A percentile compares a stretch with the other conserved stretches of the same genome.
Evolutionary conservation across 441 rosid species (phyloP).

Genomic region (California macrophylla): DNA sequence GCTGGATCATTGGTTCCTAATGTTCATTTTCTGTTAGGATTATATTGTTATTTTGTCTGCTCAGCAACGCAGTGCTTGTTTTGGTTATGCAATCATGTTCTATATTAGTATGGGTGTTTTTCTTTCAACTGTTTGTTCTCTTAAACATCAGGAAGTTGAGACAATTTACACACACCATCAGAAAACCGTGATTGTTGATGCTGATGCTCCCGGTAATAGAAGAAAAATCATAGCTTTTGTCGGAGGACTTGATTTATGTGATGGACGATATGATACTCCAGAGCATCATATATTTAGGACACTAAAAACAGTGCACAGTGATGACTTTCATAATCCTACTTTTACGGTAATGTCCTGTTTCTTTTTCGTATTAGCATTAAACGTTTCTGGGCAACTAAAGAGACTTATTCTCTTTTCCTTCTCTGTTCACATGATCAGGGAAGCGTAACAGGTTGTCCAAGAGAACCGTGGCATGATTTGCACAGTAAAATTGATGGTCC

Average conservation of each 20-base stretch:
- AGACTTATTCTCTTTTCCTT: slow-evolving; percentile 11
- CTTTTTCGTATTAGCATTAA: not conserved
- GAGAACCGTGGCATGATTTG: slow-evolving; percentile 97
- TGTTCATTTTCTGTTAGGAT: not conserved
- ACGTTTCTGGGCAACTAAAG: not conserved
- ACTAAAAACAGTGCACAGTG: slow-evolving; percentile 59
- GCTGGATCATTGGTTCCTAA: not conserved
- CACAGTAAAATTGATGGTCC: slow-evolving; percentile 91
- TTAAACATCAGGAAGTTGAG: slow-evolving; percentile 63
- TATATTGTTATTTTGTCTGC: not conserved
- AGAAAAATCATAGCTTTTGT: slow-evolving; percentile 88
- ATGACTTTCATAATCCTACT: slow-evolving; percentile 88
- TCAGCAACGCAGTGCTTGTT: not conserved
- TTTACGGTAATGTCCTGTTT: slow-evolving; percentile 45
- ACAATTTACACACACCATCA: slow-evolving; percentile 96
- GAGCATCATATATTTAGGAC: slow-evolving; percentile 71
- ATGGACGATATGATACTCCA: slow-evolving; percentile 91
- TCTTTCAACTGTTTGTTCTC: not conserved
- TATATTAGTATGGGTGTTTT: not conserved
- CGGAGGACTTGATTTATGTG: slow-evolving; percentile 96
- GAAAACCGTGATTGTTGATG: slow-evolving; percentile 86
- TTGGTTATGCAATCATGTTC: not conserved
- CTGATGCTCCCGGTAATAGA: slow-evolving; percentile 62
- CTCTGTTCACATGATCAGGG: slow-evolving; percentile 36
- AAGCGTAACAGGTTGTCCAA: slow-evolving; percentile 51